phyloP scores from a whole-genome alignment of 306 rosid species.

The Herpetospermum pedunculosum region DNA sequence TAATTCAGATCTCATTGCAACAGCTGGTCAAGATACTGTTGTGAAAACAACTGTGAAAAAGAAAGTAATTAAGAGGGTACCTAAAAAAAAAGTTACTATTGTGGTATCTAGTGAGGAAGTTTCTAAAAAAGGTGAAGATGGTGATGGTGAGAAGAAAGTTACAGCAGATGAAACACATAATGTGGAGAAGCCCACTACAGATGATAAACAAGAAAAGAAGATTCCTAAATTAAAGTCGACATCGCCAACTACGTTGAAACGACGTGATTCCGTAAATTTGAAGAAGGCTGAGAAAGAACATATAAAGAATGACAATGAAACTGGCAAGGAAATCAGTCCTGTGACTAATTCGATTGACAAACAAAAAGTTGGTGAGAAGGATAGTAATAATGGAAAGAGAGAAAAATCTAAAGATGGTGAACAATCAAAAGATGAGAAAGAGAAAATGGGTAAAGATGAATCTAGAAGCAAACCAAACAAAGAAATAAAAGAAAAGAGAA shows the following conservation, averaged over 20 bases:
- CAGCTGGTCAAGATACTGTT: conserved; percentile 23
- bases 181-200: conserved; percentile 30
- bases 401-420: conserved; percentile 52
- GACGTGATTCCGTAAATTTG: conserved; percentile 20
- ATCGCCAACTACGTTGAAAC: conserved; percentile 25
- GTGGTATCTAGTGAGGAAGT: conserved; percentile 28
- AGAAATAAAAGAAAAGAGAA: conserved; percentile 63
- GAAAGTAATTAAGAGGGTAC: conserved; percentile 79
- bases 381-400: conserved; percentile 20
- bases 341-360: conserved; percentile 28
- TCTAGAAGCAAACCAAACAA: conserved; percentile 55
- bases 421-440: conserved; percentile 54
- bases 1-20: conserved; percentile 30
- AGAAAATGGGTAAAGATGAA: conserved; percentile 42
- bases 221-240: conserved; percentile 34
- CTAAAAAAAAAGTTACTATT: conserved; percentile 53
- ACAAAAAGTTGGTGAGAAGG: conserved; percentile 40
- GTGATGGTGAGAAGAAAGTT: conserved; percentile 21
- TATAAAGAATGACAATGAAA: conserved; percentile 38
- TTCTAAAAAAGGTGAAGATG: conserved; percentile 27
- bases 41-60: conserved; percentile 52
- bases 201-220: conserved; percentile 29
- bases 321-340: conserved; percentile 27
- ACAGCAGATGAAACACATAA: conserved; percentile 22
- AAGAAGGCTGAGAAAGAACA: conserved; percentile 34